Conservation (phyloP, 2,329 filamentous ascomycete genomes). For the Coniella lustricola region DNA sequence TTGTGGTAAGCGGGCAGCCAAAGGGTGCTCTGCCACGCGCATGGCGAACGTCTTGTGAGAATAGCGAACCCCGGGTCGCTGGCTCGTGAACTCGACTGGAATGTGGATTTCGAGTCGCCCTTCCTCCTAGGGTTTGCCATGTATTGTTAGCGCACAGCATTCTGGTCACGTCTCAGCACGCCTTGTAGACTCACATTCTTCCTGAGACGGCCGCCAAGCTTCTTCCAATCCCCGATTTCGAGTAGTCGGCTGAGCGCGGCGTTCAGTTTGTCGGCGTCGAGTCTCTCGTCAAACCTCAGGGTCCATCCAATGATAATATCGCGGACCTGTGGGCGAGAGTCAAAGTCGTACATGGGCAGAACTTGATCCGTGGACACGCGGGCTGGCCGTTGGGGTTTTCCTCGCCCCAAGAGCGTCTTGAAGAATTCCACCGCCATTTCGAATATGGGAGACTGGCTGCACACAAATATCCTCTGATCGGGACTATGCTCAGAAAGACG, state of each 20-base stretch:
- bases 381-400: slow-evolving; percentile 1
- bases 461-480: too few relatives aligned
- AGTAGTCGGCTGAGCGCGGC: slow-evolving; percentile 30
- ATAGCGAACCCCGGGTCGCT: slow-evolving; percentile 33
- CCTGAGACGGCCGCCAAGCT: slow-evolving; percentile 37
- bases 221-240: slow-evolving; percentile 35
- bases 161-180: too few relatives aligned
- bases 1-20: slow-evolving; percentile 31
- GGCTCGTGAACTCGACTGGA: slow-evolving; percentile 23
- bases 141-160: background rate
- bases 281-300: slow-evolving; percentile 34
- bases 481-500: too few relatives aligned
- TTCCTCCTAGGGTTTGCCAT: slow-evolving; percentile 4
- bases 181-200: slow-evolving; percentile 29
- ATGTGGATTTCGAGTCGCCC: slow-evolving; percentile 28
- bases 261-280: slow-evolving; percentile 33
- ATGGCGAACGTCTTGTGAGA: slow-evolving; percentile 29
- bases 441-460: background rate
- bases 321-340: slow-evolving; percentile 22
- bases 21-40: slow-evolving; percentile 33
- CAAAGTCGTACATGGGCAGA: slow-evolving; percentile 27
- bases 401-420: background rate
- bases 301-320: slow-evolving; percentile 25
- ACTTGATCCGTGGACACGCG: slow-evolving; percentile 22
- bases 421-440: slow-evolving; percentile 4